These are phyloP conservation scores for Picea sitchensis DNA, from an alignment of 75 land plant genomes.

Conservation along the genomic window DNA sequence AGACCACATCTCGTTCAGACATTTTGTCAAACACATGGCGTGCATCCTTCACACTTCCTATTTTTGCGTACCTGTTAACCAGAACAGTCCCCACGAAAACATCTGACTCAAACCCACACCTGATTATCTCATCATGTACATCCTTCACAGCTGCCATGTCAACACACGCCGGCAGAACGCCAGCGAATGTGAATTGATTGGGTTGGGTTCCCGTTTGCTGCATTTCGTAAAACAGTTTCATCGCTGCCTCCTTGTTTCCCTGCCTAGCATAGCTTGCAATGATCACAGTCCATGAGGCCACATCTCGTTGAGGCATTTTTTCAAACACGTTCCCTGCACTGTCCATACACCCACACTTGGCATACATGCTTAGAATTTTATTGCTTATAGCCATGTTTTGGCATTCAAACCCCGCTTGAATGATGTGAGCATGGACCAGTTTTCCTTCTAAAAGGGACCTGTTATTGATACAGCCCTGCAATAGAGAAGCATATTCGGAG, in stretches of 20 bases:
- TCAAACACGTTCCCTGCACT: slow-evolving; percentile 30
- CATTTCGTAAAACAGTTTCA: slow-evolving; percentile 44
- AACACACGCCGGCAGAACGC: slow-evolving; percentile 10
- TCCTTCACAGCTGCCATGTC: background rate
- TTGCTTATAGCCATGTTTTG: background rate
- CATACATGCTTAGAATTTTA: slow-evolving; percentile 35
- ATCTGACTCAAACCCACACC: background rate
- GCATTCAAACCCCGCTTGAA: background rate
- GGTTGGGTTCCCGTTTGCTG: slow-evolving; percentile 15
- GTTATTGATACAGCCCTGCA: background rate
- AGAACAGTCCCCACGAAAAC: background rate
- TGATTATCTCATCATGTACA: background rate
- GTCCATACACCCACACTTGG: slow-evolving; percentile 28
- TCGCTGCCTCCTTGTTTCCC: slow-evolving; percentile 31
- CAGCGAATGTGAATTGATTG: background rate
- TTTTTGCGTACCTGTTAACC: slow-evolving; percentile 13
- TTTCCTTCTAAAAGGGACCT: background rate
- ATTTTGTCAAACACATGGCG: slow-evolving; percentile 12
- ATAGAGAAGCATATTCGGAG: background rate
- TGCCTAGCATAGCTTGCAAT: slow-evolving; percentile 39
- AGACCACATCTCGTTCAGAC: slow-evolving; percentile 13
- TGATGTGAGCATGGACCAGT: slow-evolving; percentile 1
- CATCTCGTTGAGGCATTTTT: slow-evolving; percentile 30
- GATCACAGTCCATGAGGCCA: slow-evolving; percentile 48
- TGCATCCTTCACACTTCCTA: slow-evolving; percentile 17